Evolutionary conservation across 2,329 filamentous ascomycete genomes (phyloP).

Genomic region (Xylariaceae sp.): DNA sequence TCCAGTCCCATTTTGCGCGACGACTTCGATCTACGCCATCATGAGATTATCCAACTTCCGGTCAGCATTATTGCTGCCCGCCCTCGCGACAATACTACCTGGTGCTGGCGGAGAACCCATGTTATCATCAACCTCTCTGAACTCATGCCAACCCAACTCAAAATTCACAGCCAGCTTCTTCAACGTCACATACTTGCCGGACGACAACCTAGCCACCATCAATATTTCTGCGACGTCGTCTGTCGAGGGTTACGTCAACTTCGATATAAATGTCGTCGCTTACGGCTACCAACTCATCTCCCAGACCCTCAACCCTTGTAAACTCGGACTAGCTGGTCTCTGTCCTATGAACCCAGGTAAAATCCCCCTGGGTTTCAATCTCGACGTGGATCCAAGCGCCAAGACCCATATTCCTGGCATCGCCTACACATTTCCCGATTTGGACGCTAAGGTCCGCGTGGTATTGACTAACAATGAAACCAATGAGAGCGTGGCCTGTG

Average conservation of each 20-base stretch:
- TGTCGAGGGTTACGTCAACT: constrained; percentile 75
- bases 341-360: constrained; percentile 89
- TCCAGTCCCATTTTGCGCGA: constrained; percentile 3
- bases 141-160: constrained; percentile 77
- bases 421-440: constrained; percentile 75
- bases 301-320: constrained; percentile 71
- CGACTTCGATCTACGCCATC: constrained; percentile 21
- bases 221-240: constrained; percentile 77
- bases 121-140: constrained; percentile 78
- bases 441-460: constrained; percentile 73
- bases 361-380: constrained; percentile 69
- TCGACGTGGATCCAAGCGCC: constrained; percentile 54
- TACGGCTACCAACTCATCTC: constrained; percentile 75
- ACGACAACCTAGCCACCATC: constrained; percentile 68
- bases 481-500: constrained; percentile 64
- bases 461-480: constrained; percentile 62
- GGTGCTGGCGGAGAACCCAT: constrained; percentile 56
- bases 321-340: constrained; percentile 63
- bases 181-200: constrained; percentile 74
- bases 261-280: constrained; percentile 70
- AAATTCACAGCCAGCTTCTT: constrained; percentile 85
- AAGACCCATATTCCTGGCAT: constrained; percentile 63
- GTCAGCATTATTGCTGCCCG: constrained; percentile 45
- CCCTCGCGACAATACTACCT: constrained; percentile 41
- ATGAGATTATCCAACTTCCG: constrained; percentile 48